Evolutionary conservation across 2,329 filamentous ascomycete species (phyloP), one percentile per base, ranked within the genome.

Genomic region (Colletotrichum nymphaeae): DNA sequence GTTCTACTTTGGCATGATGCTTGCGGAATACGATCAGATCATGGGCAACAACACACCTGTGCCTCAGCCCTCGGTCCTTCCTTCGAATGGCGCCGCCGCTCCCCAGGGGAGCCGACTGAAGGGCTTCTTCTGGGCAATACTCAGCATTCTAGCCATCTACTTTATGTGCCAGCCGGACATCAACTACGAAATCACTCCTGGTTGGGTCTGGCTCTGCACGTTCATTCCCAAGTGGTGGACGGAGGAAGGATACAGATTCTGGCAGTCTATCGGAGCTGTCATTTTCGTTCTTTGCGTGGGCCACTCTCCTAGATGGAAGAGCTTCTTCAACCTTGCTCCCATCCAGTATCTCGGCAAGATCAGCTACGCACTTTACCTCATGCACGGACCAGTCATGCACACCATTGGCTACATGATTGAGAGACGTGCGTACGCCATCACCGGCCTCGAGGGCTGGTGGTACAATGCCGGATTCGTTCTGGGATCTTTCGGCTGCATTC

Each of bases 291-390:
- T 86, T 67, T 85, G 85, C 46, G 86, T 88, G 22, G 84, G 86
- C 28, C 84, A 86, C 67, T 86, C 86, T 5, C 78, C 80, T 2
- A 80, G 78, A 4, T 87, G 88, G 83, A 87, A 88, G 76, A 80
- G 81, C 22, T 81, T 90, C 69, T 90, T 91, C 80, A 87, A 87
- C 77, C 81, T 83, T 1, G 77, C 80, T 2, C 76, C 84, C 19
- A 82, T 90, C 3, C 89, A 90, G 77, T 92, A 91, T 79, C 81
- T 92, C 6, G 90, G 90, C 72, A 87, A 87, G 77, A 87, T 92
- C 75, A 91, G 88, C 65, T 92, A 90, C 77, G 86, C 88, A 63
- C 78, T 92, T 30, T 92, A 92, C 78, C 84, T 92, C 16, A 87
- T 91, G 83, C 90, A 92, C 78, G 88, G 89, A 0, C 87, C 88